Evolutionary conservation across 768 basidiomycete species (phyloP).

Genomic region (Termitomyces sp.): DNA sequence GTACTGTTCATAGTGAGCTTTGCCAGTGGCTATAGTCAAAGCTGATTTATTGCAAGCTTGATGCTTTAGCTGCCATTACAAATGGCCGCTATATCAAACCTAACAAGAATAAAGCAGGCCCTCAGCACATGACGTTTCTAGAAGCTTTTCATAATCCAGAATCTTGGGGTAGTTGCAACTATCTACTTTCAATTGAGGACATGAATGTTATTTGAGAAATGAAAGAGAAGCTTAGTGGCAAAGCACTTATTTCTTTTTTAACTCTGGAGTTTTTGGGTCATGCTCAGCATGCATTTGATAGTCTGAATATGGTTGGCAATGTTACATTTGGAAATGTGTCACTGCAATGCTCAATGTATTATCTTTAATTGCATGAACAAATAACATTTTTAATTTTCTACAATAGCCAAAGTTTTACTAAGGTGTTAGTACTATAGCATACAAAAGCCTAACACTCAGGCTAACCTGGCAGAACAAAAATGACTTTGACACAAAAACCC

Average conservation of each 20-base stretch:
- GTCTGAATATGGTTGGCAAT: neutral
- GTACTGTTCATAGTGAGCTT: neutral
- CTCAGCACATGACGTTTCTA: constrained; percentile 24
- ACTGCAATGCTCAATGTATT: neutral
- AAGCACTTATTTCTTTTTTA: constrained; percentile 24
- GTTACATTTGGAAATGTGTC: neutral
- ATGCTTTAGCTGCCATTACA: constrained; percentile 10
- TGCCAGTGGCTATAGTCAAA: constrained; percentile 24
- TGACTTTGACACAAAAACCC: too few relatives aligned
- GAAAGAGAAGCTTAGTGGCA: constrained; percentile 26
- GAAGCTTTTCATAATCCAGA: constrained; percentile 18
- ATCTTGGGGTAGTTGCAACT: constrained; percentile 22
- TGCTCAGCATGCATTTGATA: constrained; percentile 2
- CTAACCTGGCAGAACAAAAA: too few relatives aligned
- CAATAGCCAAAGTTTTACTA: too few relatives aligned
- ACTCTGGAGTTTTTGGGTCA: constrained; percentile 18
- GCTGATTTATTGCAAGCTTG: constrained; percentile 16
- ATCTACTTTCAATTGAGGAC: constrained; percentile 19
- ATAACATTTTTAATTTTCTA: too few relatives aligned
- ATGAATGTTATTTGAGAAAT: constrained; percentile 17
- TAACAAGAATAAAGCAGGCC: constrained; percentile 25
- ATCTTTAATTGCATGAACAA: neutral
- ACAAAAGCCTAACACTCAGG: too few relatives aligned
- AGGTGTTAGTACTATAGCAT: too few relatives aligned
- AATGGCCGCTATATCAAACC: constrained; percentile 23